phyloP scores from a whole-genome alignment of 208 protist genomes.

The Acanthamoeba healyi region DNA sequence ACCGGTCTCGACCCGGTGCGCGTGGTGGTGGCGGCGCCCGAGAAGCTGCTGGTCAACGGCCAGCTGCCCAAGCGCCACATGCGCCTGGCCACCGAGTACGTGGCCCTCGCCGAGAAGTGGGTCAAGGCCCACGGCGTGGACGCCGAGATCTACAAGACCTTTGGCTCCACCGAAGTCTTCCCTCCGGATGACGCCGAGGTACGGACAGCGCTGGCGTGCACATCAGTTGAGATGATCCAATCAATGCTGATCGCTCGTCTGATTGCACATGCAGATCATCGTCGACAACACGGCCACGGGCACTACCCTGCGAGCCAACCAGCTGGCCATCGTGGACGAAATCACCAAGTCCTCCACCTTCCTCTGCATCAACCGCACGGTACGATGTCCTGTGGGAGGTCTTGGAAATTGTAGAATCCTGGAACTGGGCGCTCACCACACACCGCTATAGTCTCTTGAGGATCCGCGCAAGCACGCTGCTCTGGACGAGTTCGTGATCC shows the following conservation, averaged over 20 bases:
- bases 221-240: too few species aligned
- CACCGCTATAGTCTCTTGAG: not conserved
- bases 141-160: slow-evolving; percentile 68
- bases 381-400: not conserved
- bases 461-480: slow-evolving; percentile 55
- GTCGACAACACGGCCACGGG: slow-evolving; percentile 79
- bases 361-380: slow-evolving; percentile 64
- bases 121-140: slow-evolving; percentile 70
- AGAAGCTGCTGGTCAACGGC: slow-evolving; percentile 58
- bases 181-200: slow-evolving; percentile 77
- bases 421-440: not conserved
- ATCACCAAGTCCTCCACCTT: slow-evolving; percentile 74
- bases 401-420: not conserved
- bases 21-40: slow-evolving; percentile 69
- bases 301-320: slow-evolving; percentile 77
- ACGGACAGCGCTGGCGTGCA: not conserved
- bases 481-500: slow-evolving; percentile 71
- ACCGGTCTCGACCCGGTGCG: slow-evolving; percentile 71
- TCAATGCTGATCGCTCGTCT: too few species aligned
- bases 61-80: slow-evolving; percentile 75
- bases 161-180: slow-evolving; percentile 76
- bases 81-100: slow-evolving; percentile 78
- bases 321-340: slow-evolving; percentile 75
- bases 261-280: slow-evolving; percentile 28
- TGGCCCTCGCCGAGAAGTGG: slow-evolving; percentile 73